Evolutionary conservation across 1,284 basidiomycete genomes (phyloP).

Genomic region (Ganoderma lucidum): DNA sequence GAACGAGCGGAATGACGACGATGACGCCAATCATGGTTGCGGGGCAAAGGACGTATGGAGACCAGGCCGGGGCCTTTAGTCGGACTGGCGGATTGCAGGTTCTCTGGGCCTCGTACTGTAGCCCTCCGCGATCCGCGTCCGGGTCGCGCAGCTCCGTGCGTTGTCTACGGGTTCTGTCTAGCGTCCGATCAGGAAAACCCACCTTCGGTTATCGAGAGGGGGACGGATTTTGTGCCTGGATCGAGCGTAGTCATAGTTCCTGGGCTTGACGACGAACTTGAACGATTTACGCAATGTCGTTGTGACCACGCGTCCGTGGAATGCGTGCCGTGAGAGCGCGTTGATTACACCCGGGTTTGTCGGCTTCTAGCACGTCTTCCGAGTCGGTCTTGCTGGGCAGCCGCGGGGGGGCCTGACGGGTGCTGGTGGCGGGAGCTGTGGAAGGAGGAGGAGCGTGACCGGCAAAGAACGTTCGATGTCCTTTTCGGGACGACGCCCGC

Average conservation of each 20-base stretch:
- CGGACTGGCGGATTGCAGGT: not conserved
- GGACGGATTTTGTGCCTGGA: conserved; percentile 43
- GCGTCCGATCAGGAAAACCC: conserved; percentile 1
- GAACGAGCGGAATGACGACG: not conserved
- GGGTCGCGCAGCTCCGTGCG: not conserved
- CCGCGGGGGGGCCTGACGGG: not conserved
- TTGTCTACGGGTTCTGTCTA: not conserved
- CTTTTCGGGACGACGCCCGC: conserved; percentile 34
- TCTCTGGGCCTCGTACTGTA: not conserved
- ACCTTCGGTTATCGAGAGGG: conserved; percentile 55
- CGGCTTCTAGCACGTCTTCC: not conserved
- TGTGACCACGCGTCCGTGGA: conserved; percentile 9
- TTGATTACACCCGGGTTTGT: not conserved
- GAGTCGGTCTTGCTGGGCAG: not conserved
- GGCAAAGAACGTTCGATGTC: conserved; percentile 18
- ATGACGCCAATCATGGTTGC: conserved; percentile 10
- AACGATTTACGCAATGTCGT: not conserved
- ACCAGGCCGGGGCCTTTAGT: conserved; percentile 13
- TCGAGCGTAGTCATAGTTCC: conserved; percentile 42
- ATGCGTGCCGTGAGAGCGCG: conserved; percentile 1
- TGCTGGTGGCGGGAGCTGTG: not conserved
- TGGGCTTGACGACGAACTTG: not conserved
- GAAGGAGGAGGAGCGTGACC: conserved; percentile 1
- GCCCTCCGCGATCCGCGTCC: not conserved
- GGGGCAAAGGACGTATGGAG: conserved; percentile 1